Evolutionary conservation across 495 filamentous ascomycete genomes (phyloP), one percentile per base, ranked within the genome.

Genomic region (Chaetomium tenue): DNA sequence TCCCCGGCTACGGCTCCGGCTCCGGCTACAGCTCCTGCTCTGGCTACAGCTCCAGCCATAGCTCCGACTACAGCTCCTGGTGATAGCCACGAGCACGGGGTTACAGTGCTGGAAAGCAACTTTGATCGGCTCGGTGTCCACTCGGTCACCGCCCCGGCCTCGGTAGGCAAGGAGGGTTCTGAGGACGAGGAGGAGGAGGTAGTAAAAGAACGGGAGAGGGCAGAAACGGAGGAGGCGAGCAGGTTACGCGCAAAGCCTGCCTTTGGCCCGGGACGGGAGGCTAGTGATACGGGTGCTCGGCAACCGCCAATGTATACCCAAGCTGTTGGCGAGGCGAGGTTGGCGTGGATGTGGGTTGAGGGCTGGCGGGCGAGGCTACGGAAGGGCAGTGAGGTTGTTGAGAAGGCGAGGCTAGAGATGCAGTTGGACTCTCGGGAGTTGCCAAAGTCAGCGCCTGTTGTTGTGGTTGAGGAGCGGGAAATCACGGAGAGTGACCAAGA

Each of bases 301-400:
- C 52, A 25, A 28, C 18, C 23, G 25, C 39, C 39, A 9, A 16
- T 8, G 18, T 37, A 59, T 30, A 22, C 37, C 5, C 40, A 65
- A 28, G 66, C 64, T 0, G 37, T 54, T 18, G 58, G 58, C 2
- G 66, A 69, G 0, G 44, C 47, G 18, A 53, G 64, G 8, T 60
- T 73, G 16, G 56, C 71, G 3, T 69, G 66, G 64, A 16, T 57
- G 23, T 73, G 69, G 69, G 63, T 65, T 0, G 64, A 73, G 51
- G 71, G 71, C 16, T 71, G 71, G 71, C 61, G 69, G 15, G 52
- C 62, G 18, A 60, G 69, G 33, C 50, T 73, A 51, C 39, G 64
- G 2, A 61, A 57, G 48, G 56, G 56, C 0, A 52, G 66, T 5
- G 69, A 71, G 28, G 18, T 67, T 13, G 61, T 72, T 4, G 62